phyloP scores from a whole-genome alignment of 805 yeast species.

The Candida takata region DNA sequence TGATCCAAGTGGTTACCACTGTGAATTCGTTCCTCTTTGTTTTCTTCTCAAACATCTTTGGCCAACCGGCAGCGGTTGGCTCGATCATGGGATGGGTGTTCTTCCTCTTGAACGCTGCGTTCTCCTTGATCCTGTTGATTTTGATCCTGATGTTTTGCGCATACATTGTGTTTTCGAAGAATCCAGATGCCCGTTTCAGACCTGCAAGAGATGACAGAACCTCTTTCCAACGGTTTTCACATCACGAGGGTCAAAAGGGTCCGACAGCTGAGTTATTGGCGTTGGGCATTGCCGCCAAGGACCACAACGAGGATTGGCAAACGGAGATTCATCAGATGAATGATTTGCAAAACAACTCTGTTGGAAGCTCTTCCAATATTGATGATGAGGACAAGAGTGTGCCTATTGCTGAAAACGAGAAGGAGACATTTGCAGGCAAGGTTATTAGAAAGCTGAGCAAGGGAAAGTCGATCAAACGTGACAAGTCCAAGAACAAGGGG shows the following conservation, averaged over 20 bases:
- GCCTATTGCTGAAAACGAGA: slow-evolving; percentile 28
- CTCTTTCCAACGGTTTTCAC: slow-evolving; percentile 59
- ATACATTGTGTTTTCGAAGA: slow-evolving; percentile 64
- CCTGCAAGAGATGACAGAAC: slow-evolving; percentile 91
- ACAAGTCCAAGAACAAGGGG: slow-evolving; percentile 10
- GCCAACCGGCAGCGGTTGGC: slow-evolving; percentile 70
- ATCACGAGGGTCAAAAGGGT: slow-evolving; percentile 24
- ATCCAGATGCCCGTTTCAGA: slow-evolving; percentile 83
- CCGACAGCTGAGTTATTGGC: slow-evolving; percentile 54
- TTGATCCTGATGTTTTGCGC: slow-evolving; percentile 59
- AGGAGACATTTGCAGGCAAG: slow-evolving; percentile 35
- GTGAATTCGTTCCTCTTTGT: slow-evolving; percentile 78
- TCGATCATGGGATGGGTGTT: slow-evolving; percentile 91
- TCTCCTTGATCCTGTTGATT: slow-evolving; percentile 65
- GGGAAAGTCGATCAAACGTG: slow-evolving; percentile 17
- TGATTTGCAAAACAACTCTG: slow-evolving; percentile 12
- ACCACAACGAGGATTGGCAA: slow-evolving; percentile 73
- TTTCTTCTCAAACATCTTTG: slow-evolving; percentile 79
- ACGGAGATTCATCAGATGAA: slow-evolving; percentile 32
- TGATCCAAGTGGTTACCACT: slow-evolving; percentile 64
- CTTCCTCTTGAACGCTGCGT: slow-evolving; percentile 85
- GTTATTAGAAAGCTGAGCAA: slow-evolving; percentile 37
- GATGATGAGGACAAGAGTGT: slow-evolving; percentile 13
- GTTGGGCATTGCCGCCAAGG: slow-evolving; percentile 75
- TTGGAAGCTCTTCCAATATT: slow-evolving; percentile 13